These are phyloP conservation scores for Amorphotheca resinae DNA, from an alignment of 495 filamentous ascomycete genomes.

Conservation along the genomic window DNA sequence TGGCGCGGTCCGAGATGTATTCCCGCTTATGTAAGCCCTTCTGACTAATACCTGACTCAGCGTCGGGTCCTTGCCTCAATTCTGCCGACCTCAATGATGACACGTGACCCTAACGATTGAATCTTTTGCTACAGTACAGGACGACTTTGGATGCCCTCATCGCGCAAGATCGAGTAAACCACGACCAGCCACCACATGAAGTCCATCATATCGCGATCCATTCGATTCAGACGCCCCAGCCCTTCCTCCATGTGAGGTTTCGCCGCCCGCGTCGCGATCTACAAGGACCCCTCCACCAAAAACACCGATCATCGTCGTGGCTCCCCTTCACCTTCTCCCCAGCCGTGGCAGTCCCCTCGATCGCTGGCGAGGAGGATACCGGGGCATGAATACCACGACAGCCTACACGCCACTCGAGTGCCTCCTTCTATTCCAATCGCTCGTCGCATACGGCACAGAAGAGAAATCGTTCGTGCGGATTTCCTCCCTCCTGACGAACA, in stretches of 20 bases:
- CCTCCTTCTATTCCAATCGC: constrained; percentile 77
- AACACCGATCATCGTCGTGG: constrained; percentile 15
- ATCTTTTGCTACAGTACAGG: constrained; percentile 1
- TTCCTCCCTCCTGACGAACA: constrained; percentile 59
- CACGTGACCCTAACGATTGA: constrained; percentile 9
- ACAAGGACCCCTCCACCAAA: too few relatives aligned
- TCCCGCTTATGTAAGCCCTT: too few relatives aligned
- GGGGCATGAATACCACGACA: constrained; percentile 39
- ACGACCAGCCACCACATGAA: constrained; percentile 1
- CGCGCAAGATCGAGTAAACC: background rate
- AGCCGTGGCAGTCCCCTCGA: constrained; percentile 38
- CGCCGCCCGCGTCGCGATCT: background rate
- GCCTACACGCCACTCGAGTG: constrained; percentile 79
- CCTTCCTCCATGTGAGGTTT: background rate
- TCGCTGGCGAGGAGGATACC: constrained; percentile 39
- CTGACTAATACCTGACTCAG: too few relatives aligned
- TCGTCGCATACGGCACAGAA: constrained; percentile 53
- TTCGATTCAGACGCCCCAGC: background rate
- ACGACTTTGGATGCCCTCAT: constrained; percentile 11
- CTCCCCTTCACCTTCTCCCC: constrained; percentile 19
- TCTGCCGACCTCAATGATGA: background rate
- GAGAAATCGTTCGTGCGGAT: constrained; percentile 56
- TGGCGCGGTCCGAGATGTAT: too few relatives aligned
- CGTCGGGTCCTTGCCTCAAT: too few relatives aligned
- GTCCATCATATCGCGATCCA: constrained; percentile 4